These are phyloP conservation scores for Hypoxylon sp. DNA, from an alignment of 2,329 filamentous ascomycete species.

Conservation along the genomic window DNA sequence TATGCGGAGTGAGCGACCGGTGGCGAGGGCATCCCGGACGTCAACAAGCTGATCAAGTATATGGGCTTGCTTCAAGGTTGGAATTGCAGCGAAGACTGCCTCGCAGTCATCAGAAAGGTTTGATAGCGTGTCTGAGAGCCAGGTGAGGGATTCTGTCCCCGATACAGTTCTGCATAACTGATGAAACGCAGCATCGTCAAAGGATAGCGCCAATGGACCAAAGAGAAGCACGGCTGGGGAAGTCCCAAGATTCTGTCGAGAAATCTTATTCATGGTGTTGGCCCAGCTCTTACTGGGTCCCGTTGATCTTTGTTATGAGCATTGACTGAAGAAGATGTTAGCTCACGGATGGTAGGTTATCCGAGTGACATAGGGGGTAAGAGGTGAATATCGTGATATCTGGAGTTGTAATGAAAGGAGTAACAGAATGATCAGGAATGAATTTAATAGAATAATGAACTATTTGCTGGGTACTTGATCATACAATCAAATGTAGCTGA, in stretches of 20 bases:
- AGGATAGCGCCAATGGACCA: slow-evolving; percentile 14
- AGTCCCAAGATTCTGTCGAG: slow-evolving; percentile 5
- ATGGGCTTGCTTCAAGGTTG: slow-evolving; percentile 5
- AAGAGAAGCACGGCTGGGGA: slow-evolving; percentile 11
- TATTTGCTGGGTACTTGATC: background rate
- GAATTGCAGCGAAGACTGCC: slow-evolving; percentile 1
- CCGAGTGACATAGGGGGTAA: background rate
- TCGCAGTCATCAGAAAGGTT: slow-evolving; percentile 9
- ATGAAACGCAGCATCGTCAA: slow-evolving; percentile 11
- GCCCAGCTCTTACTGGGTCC: too few species aligned
- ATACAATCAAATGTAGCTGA: background rate
- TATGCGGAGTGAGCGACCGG: slow-evolving; percentile 2
- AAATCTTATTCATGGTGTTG: slow-evolving; percentile 5
- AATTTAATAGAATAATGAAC: slow-evolving; percentile 5
- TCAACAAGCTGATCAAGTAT: slow-evolving; percentile 4
- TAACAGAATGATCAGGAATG: background rate
- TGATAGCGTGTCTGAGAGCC: slow-evolving; percentile 2
- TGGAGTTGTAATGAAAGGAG: background rate
- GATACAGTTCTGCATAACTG: slow-evolving; percentile 6
- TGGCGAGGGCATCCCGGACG: slow-evolving; percentile 8
- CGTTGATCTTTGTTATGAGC: background rate
- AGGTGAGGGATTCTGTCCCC: background rate
- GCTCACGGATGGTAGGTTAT: background rate
- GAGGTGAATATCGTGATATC: background rate
- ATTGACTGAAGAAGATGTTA: background rate